Evolutionary conservation across 306 rosid species (phyloP).

Genomic region (Acacia acuminata): DNA sequence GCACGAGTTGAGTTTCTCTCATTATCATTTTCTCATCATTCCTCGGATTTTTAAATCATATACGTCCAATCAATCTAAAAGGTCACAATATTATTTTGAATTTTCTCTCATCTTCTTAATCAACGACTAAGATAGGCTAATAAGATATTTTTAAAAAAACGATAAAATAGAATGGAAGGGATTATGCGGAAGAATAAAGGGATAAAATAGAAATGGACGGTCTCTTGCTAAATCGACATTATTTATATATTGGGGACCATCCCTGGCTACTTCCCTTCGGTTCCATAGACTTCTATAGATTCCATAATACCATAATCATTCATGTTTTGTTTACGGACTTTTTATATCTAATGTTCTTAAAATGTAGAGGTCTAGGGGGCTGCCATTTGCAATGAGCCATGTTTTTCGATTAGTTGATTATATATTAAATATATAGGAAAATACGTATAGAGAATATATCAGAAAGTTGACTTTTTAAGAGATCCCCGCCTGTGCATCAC

Average conservation of each 20-base stretch:
- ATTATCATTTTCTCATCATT: too few species aligned
- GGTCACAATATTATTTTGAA: too few species aligned
- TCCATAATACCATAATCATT: neutral
- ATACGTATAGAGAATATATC: too few species aligned
- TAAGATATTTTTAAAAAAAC: too few species aligned
- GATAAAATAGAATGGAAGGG: neutral
- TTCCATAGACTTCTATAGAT: neutral
- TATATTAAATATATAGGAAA: neutral
- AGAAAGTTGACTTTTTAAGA: neutral
- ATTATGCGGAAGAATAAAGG: neutral
- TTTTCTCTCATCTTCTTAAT: too few species aligned
- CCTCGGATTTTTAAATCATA: too few species aligned
- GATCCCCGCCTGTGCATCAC: neutral
- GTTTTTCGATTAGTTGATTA: neutral
- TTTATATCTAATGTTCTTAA: neutral
- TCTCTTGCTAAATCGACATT: neutral
- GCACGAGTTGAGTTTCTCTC: too few species aligned
- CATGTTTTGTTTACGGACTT: neutral
- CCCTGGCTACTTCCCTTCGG: neutral
- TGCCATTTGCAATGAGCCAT: neutral
- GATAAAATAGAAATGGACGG: neutral
- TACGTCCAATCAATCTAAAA: too few species aligned
- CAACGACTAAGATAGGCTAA: too few species aligned
- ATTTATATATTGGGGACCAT: neutral
- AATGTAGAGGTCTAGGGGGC: neutral